A percentile compares a stretch with the other conserved stretches of the same genome.
These are phyloP conservation scores for Clathrospora elynae DNA, from an alignment of 2,329 filamentous ascomycete genomes.

Conservation along the genomic window DNA sequence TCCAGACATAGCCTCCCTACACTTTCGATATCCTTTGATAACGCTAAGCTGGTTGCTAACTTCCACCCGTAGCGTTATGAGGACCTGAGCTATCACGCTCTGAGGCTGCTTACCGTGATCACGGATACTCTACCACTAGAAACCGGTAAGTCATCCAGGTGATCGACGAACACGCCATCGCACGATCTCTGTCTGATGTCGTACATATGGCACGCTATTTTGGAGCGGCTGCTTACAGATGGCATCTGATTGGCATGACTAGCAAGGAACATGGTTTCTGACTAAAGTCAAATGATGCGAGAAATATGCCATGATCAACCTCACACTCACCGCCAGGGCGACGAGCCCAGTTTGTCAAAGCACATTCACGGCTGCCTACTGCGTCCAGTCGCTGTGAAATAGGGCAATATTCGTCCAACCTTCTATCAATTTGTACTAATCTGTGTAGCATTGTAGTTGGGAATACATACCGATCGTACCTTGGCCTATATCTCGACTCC, in stretches of 20 bases:
- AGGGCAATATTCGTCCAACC: too few species aligned
- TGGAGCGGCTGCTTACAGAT: conserved; percentile 14
- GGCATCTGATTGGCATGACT: conserved; percentile 20
- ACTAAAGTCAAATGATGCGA: conserved; percentile 13
- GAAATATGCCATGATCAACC: neutral
- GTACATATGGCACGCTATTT: conserved; percentile 31
- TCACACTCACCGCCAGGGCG: conserved; percentile 3
- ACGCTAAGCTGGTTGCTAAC: neutral
- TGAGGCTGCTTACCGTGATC: neutral
- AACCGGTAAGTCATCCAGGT: conserved; percentile 12
- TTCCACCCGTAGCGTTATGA: neutral
- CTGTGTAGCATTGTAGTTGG: too few species aligned
- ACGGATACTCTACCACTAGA: conserved; percentile 1
- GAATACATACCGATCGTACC: too few species aligned
- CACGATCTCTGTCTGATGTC: conserved; percentile 30
- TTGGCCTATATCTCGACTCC: too few species aligned
- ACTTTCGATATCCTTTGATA: neutral
- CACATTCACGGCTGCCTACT: conserved; percentile 12
- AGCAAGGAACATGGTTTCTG: conserved; percentile 17
- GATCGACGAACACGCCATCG: conserved; percentile 17
- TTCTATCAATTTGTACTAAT: too few species aligned
- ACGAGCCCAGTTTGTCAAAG: conserved; percentile 4
- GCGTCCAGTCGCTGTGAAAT: too few species aligned
- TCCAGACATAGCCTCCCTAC: neutral
- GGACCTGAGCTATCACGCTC: neutral